Base-by-base conservation (phyloP, 768 basidiomycete genomes). In the Suillus lakei region DNA sequence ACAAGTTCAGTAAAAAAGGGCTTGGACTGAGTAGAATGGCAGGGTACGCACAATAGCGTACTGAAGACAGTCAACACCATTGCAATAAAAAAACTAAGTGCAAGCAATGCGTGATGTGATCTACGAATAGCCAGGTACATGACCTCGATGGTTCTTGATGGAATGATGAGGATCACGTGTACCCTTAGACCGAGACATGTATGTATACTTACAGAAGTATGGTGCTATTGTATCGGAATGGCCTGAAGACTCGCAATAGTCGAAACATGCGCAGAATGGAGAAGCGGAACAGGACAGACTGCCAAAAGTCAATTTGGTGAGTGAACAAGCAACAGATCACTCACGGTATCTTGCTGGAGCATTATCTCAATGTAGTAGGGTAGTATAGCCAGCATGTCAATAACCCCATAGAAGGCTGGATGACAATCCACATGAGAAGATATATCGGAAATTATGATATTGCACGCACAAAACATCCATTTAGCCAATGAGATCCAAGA, bases 221-320 rank as follows among this genome's bases (percentile, higher is more conserved):
- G 18, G 90, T 92, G 69, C 89, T 88, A 67, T 89, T 93, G 71
- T 94, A 89, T 64, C 89, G 86, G 84, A 97, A 97, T 0, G 95
- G 93, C 55, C 92, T 82, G 78, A 97, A 98, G 8, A 96, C 94
- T 26, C 95, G 88, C 30, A 96, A 77, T 3, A 97, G 84, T 38
- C 95, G 89, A 76, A 96, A 96, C 79, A 94, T 95, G 44, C 95
- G 84, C 41, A 98, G 80, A 63, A 97, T 96, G 0, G 94, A 95
- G 75, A 96, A 98, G 21, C 95, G 85, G 78, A 96, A 97, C 61
- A 95, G 81, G 39, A 91, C 90, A 5, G 92, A 90, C 92, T 94
- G 73, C 6, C 38, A 60, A 48, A 38, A 44, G 32, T 16, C 56
- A 9, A 43, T 34, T 53, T 48, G 28, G 2, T 53, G 44, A 53